Base-by-base conservation (phyloP, 2,329 filamentous ascomycete species). In the Pseudocercospora fijiensis region DNA sequence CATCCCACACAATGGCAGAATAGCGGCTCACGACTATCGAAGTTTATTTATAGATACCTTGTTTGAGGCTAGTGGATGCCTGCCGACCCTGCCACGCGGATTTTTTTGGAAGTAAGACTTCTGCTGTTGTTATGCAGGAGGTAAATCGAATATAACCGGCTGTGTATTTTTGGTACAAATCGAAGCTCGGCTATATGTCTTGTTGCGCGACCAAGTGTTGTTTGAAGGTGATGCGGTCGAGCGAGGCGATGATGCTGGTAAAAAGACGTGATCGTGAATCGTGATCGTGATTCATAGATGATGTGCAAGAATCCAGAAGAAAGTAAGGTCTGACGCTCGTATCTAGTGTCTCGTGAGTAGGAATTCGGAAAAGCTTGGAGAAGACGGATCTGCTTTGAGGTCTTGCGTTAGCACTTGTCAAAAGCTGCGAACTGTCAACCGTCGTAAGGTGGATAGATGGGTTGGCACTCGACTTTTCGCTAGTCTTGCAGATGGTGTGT, bases 401-500 rank as follows among this genome's bases (percentile, higher is more conserved):
- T 56, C 16, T 56, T 28, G 30, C 27, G 30, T 33, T 22, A 16
- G n/a, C 53, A 41, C n/a, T 24, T 56, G 53, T 56, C 53, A 56
- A 56, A 56, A 20, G 6, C 28, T 56, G 53, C 53, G 18, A 37
- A 56, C 49, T 26, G 24, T 26, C 24, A 28, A 53, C 26, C 13
- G 49, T n/a, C 13, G 9, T 30, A 28, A 26, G 24, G 18, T 28
- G 13, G 53, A 41, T 56, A 30, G 16, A 37, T 30, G 27, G 13
- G 8, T 33, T 28, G 28, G 30, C n/a, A 8, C 16, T 56, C 20
- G 27, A 20, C 13, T 33, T 33, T 28, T 56, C 53, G 53, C 53
- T 20, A 56, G 41, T 33, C 53, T 56, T 37, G 53, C 53, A 56
- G 28, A 22, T 56, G 53, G 53, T 22, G 53, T 27, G 52, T 37